phyloP scores from a whole-genome alignment of 768 basidiomycete species.

The Lactifluus pinguis region DNA sequence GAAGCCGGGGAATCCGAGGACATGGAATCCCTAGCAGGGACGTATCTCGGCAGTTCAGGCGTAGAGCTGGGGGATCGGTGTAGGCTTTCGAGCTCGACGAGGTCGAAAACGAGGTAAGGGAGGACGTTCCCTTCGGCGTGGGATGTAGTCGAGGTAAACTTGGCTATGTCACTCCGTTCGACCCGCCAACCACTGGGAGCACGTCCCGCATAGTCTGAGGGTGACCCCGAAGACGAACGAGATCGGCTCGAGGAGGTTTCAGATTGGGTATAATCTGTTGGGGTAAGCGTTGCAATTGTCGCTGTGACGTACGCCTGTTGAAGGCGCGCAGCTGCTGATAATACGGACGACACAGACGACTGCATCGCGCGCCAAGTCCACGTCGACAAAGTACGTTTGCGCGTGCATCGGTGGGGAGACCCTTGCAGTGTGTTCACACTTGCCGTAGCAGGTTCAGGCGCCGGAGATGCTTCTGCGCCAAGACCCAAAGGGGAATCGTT shows the following conservation, averaged over 20 bases:
- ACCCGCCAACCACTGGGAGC: conserved; percentile 37
- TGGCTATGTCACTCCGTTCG: conserved; percentile 19
- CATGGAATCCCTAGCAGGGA: neutral
- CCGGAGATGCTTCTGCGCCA: neutral
- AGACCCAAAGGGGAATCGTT: conserved; percentile 15
- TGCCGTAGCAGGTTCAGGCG: neutral
- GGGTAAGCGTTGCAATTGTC: conserved; percentile 38
- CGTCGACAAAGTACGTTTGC: neutral
- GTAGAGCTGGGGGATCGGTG: neutral
- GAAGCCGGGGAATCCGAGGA: conserved; percentile 20
- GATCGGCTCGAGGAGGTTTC: conserved; percentile 1
- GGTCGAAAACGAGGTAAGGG: conserved; percentile 12
- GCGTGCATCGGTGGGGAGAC: neutral
- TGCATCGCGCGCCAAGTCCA: conserved; percentile 8
- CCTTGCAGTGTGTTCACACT: neutral
- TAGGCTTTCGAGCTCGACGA: conserved; percentile 1
- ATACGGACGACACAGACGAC: conserved; percentile 10
- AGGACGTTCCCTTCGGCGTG: neutral
- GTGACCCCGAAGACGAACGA: conserved; percentile 20
- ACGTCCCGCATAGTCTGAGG: conserved; percentile 36
- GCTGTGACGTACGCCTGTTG: conserved; percentile 51
- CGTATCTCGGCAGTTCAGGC: neutral
- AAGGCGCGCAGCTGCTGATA: conserved; percentile 32
- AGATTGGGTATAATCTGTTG: conserved; percentile 17
- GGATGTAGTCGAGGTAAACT: conserved; percentile 1